A percentile compares a stretch with the other conserved stretches of the same genome.
These are phyloP conservation scores for Leptosphaerulina australis DNA, from an alignment of 2,329 filamentous ascomycete genomes.

Conservation along the genomic window DNA sequence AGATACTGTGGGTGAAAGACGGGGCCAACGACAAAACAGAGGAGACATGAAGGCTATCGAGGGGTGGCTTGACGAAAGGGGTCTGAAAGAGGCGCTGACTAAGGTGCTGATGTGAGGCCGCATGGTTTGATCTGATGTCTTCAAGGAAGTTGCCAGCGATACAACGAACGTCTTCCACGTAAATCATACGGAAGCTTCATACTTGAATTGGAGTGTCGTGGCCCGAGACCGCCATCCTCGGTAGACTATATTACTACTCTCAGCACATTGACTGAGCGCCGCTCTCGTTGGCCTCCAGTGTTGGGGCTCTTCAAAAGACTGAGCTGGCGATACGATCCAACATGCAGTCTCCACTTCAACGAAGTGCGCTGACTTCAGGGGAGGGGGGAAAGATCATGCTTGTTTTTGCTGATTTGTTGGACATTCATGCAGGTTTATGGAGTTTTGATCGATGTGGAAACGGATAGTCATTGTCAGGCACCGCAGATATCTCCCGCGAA, in stretches of 20 bases:
- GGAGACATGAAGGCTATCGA: constrained; percentile 62
- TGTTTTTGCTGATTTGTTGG: not conserved
- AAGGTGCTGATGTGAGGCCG: constrained; percentile 48
- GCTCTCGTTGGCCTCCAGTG: not conserved
- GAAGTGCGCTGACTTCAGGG: not conserved
- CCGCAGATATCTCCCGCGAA: not conserved
- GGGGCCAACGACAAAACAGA: constrained; percentile 58
- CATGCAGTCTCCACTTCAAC: not conserved
- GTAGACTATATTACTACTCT: no score
- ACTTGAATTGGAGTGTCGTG: no score
- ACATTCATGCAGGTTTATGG: not conserved
- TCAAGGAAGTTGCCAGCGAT: not conserved
- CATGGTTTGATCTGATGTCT: not conserved
- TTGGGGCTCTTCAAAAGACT: no score
- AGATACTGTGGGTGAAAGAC: constrained; percentile 55
- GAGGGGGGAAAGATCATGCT: not conserved
- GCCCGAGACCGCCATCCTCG: no score
- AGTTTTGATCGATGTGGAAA: no score
- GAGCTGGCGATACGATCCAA: not conserved
- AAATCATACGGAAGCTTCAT: no score
- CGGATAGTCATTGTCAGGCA: not conserved
- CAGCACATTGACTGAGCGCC: no score
- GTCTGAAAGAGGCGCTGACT: constrained; percentile 54
- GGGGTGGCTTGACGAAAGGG: constrained; percentile 55
- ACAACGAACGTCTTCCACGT: no score